Conservation (phyloP, 2,329 filamentous ascomycete species). For the Fusarium sp. region DNA sequence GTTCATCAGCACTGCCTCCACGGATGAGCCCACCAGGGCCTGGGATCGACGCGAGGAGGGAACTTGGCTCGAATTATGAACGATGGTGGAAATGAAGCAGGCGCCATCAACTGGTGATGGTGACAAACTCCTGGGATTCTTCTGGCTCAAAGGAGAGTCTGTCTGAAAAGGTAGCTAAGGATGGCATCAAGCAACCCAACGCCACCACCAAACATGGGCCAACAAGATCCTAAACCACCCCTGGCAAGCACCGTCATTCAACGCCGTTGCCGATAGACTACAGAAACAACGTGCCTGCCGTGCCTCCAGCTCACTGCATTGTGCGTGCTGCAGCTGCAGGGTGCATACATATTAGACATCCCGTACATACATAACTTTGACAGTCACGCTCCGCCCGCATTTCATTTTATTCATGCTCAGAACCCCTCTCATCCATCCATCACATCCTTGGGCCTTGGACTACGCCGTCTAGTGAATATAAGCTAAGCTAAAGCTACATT, state of each 20-base stretch:
- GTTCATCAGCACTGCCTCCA: slow-evolving; percentile 49
- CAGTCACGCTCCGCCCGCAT: slow-evolving; percentile 45
- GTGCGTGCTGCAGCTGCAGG: slow-evolving; percentile 40
- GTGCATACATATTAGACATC: slow-evolving; percentile 21
- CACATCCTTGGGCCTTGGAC: slow-evolving; percentile 22
- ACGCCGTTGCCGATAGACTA: slow-evolving; percentile 43
- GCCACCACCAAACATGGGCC: slow-evolving; percentile 22
- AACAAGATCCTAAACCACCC: slow-evolving; percentile 31
- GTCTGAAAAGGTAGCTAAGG: slow-evolving; percentile 38
- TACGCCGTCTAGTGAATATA: slow-evolving; percentile 37
- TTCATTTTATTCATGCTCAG: slow-evolving; percentile 39
- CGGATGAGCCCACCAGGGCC: slow-evolving; percentile 46
- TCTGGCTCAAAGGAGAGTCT: slow-evolving; percentile 21
- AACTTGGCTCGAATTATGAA: slow-evolving; percentile 36
- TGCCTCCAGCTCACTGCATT: slow-evolving; percentile 28
- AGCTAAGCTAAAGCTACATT: slow-evolving; percentile 29
- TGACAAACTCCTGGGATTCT: slow-evolving; percentile 21
- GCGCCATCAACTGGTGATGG: slow-evolving; percentile 20
- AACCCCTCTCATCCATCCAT: slow-evolving; percentile 34
- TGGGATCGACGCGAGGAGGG: slow-evolving; percentile 45
- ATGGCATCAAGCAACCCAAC: slow-evolving; percentile 32
- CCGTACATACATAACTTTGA: slow-evolving; percentile 42
- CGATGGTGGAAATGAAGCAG: slow-evolving; percentile 37
- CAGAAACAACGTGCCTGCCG: slow-evolving; percentile 44
- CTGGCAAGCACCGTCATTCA: slow-evolving; percentile 49